Base-by-base conservation (phyloP, 2,329 filamentous ascomycete species). In the Exophiala sp. region DNA sequence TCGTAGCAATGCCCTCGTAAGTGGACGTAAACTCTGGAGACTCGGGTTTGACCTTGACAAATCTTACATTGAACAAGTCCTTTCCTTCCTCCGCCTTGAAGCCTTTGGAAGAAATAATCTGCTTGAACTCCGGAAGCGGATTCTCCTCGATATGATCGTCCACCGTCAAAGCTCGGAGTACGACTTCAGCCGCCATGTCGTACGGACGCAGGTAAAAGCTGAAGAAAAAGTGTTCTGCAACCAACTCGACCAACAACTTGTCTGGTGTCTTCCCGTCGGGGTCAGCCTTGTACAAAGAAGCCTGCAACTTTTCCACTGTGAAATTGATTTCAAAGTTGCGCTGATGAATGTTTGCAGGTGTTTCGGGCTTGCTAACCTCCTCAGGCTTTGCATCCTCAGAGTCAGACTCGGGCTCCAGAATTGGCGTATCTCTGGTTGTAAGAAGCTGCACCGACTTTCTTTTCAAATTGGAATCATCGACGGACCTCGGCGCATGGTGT, bases 241-340 rank as follows among this genome's bases (percentile, higher is more conserved):
- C 83, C 6, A 98, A 73, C 63, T 97, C 91, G 1, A 95, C 91
- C 7, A 99, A 75, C 1, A 98, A 73, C 46, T 86, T 76, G 61
- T 98, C 94, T 0, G 82, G 78, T 55, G 83, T 83, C 27, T 58
- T 45, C 40, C 83, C 82, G 59, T 91, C 83, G 0, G 86, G 81
- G 61, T 96, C 89, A 48, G 90, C 88, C 56, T 83, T 82, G 67
- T 88, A 98, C 1, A 99, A 74, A 1, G 93, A 97, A 1, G 93
- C 93, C 68, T 94, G 90, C 39, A 99, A 77, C 53, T 86, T 88
- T 62, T 95, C 93, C 29, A 98, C 93, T 7, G 88, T 89, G 67
- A 99, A 98, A 59, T 90, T 94, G 71, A 98, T 88, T 65, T 98
- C 89, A 60, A 99, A 97, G 57, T 85, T 91, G 38, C 87, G 85